Percentiles rank a stretch among this genome's conserved stretches.
These are phyloP conservation scores for Penicillium olsonii DNA, from an alignment of 2,329 filamentous ascomycete genomes.

Conservation along the genomic window DNA sequence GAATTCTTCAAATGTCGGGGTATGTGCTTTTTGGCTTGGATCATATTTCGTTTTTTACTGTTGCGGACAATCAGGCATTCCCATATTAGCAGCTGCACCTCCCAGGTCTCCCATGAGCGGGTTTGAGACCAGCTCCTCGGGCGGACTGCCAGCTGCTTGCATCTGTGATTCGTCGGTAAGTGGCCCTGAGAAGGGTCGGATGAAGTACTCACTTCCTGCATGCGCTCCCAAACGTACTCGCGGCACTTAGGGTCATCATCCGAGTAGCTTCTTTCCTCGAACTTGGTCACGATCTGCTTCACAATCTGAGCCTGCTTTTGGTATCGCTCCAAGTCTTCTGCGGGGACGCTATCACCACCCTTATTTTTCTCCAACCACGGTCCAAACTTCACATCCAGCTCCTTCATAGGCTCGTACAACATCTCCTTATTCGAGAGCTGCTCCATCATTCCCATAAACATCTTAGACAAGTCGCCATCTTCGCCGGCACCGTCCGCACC, in stretches of 20 bases:
- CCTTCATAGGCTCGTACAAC: conserved; percentile 97
- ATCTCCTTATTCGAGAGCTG: conserved; percentile 98
- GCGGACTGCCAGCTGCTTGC: conserved; percentile 92
- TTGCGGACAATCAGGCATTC: conserved; percentile 63
- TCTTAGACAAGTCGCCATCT: conserved; percentile 89
- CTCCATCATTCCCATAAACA: conserved; percentile 98
- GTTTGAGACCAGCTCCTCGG: conserved; percentile 73
- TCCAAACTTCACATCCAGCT: conserved; percentile 89
- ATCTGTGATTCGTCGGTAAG: conserved; percentile 62
- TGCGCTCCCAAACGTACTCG: conserved; percentile 92
- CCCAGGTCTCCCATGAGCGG: conserved; percentile 71
- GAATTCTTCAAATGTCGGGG: neutral
- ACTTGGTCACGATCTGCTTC: conserved; percentile 81
- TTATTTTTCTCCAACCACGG: conserved; percentile 81
- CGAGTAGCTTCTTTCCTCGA: conserved; percentile 77
- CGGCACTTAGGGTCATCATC: conserved; percentile 80
- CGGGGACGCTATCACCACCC: conserved; percentile 56
- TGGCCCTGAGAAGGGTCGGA: neutral
- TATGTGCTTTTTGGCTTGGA: neutral
- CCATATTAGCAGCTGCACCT: conserved; percentile 61
- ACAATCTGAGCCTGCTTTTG: conserved; percentile 78
- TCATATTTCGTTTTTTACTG: conserved; percentile 46
- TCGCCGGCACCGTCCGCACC: conserved; percentile 57
- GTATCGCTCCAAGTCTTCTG: conserved; percentile 76
- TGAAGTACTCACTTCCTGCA: conserved; percentile 82